Percentiles rank a stretch among this genome's conserved stretches.
Conservation (phyloP, 2,329 filamentous ascomycete genomes). For the Phaeosphaeria sp. region DNA sequence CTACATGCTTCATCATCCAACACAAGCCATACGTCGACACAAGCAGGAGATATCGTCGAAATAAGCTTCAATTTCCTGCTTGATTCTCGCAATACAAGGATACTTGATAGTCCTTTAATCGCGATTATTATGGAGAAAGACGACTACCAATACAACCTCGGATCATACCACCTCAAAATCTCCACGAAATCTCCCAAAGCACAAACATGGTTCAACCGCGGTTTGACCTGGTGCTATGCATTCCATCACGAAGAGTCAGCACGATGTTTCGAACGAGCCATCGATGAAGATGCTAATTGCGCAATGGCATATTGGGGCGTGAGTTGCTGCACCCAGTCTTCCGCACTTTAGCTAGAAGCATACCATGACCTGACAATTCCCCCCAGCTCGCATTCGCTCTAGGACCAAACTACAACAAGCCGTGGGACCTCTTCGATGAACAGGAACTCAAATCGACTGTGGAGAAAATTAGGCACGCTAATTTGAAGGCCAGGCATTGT, state of each 20-base stretch:
- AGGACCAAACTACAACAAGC: slow-evolving; percentile 82
- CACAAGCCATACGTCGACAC: neutral
- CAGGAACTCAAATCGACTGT: slow-evolving; percentile 64
- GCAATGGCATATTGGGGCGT: slow-evolving; percentile 72
- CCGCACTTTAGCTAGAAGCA: too few relatives aligned
- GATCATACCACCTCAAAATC: slow-evolving; percentile 63
- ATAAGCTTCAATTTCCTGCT: neutral
- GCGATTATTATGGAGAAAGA: neutral
- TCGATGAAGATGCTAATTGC: slow-evolving; percentile 60
- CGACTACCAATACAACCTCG: slow-evolving; percentile 62
- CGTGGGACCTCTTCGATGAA: slow-evolving; percentile 74
- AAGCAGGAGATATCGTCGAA: too few relatives aligned
- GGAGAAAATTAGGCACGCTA: slow-evolving; percentile 56
- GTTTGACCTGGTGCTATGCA: slow-evolving; percentile 74
- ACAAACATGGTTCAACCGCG: slow-evolving; percentile 74
- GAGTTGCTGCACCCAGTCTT: slow-evolving; percentile 7
- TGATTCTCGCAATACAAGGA: too few relatives aligned
- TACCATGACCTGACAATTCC: too few relatives aligned
- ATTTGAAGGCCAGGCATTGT: slow-evolving; percentile 53
- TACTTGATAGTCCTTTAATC: too few relatives aligned
- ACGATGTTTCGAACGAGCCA: slow-evolving; percentile 68
- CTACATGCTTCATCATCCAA: neutral
- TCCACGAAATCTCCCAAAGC: slow-evolving; percentile 60
- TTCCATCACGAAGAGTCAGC: slow-evolving; percentile 79
- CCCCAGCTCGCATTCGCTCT: slow-evolving; percentile 66